Percentiles rank a stretch among this genome's conserved stretches.
These are phyloP conservation scores for Trapa bicornis DNA, from an alignment of 345 rosid genomes.

Conservation along the genomic window DNA sequence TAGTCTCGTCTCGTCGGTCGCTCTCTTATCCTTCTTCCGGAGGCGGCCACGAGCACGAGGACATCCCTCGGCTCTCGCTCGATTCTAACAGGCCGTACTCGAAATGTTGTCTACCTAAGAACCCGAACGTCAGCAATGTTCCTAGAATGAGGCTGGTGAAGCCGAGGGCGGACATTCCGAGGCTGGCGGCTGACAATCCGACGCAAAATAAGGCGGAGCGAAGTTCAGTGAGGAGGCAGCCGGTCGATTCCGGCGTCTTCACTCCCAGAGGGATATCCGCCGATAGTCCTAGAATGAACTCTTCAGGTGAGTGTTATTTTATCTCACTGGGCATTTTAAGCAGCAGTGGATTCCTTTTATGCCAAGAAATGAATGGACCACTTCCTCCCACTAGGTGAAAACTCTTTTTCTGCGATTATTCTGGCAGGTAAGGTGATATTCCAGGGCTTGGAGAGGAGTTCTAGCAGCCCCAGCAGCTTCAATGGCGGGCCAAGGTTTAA, in stretches of 20 bases:
- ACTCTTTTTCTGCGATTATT: neutral
- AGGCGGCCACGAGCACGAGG: constrained; percentile 75
- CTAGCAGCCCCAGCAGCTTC: constrained; percentile 92
- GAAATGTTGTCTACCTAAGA: constrained; percentile 58
- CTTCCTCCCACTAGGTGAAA: neutral
- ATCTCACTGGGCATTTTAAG: neutral
- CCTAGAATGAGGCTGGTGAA: constrained; percentile 60
- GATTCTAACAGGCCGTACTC: constrained; percentile 62
- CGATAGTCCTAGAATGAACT: constrained; percentile 86
- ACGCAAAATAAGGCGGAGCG: constrained; percentile 28
- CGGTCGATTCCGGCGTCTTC: constrained; percentile 18
- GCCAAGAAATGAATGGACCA: neutral
- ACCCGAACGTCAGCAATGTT: constrained; percentile 30
- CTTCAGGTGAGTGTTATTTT: constrained; percentile 43
- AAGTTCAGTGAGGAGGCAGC: constrained; percentile 43
- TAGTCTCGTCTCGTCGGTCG: constrained; percentile 68
- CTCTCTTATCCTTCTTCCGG: constrained; percentile 89
- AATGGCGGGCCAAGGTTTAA: constrained; percentile 75
- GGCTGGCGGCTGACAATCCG: constrained; percentile 11
- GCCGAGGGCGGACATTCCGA: constrained; percentile 24
- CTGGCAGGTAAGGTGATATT: constrained; percentile 64
- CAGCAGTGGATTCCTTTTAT: neutral
- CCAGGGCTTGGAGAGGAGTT: constrained; percentile 83
- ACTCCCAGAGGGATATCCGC: constrained; percentile 56
- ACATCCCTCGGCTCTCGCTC: constrained; percentile 62